These are phyloP conservation scores for Amorphotheca resinae DNA, from an alignment of 495 filamentous ascomycete species.

Conservation along the genomic window DNA sequence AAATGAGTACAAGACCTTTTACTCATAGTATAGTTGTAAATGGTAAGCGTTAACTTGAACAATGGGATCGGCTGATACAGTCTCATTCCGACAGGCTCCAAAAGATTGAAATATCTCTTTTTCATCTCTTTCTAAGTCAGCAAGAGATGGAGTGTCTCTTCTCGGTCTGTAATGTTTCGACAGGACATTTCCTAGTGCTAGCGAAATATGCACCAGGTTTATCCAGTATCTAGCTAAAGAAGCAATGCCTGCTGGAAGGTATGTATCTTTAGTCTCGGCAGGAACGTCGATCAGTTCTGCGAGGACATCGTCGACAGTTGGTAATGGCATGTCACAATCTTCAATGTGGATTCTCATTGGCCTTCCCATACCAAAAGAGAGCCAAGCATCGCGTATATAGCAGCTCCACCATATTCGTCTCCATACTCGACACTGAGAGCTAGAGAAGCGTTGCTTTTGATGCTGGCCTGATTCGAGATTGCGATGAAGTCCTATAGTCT, in stretches of 20 bases:
- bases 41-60: too few relatives aligned
- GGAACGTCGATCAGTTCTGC: neutral
- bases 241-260: neutral
- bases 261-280: neutral
- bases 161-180: neutral
- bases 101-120: neutral
- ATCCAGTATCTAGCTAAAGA: neutral
- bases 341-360: slow-evolving; percentile 15
- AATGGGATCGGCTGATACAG: too few relatives aligned
- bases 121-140: neutral
- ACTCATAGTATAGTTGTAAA: too few relatives aligned
- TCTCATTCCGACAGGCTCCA: too few relatives aligned
- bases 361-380: slow-evolving; percentile 16
- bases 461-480: too few relatives aligned
- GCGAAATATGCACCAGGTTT: neutral
- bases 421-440: slow-evolving; percentile 8
- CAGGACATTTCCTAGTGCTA: neutral
- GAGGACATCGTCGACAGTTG: slow-evolving; percentile 5
- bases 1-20: too few relatives aligned
- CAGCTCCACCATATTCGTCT: slow-evolving; percentile 18
- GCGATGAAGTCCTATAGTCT: slow-evolving; percentile 18
- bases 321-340: slow-evolving; percentile 10
- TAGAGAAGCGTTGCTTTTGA: neutral
- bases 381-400: slow-evolving; percentile 16
- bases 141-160: neutral